These are phyloP conservation scores for Inosperma sp. DNA, from an alignment of 768 basidiomycete species.

Conservation along the genomic window DNA sequence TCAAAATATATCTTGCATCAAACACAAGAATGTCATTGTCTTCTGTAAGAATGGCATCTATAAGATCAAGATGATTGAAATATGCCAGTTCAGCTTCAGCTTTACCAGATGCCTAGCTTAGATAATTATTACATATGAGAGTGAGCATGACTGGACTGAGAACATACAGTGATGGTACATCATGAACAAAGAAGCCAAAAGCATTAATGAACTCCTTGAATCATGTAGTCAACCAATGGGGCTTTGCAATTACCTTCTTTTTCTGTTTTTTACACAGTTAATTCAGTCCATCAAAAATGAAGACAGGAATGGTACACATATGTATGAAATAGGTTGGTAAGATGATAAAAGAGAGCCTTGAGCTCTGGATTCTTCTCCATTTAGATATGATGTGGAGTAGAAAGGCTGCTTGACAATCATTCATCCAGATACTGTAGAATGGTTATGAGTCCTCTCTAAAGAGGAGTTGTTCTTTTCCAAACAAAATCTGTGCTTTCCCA, in stretches of 20 bases:
- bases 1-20: not conserved
- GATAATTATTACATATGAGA: not conserved
- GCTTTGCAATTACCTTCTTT: constrained; percentile 25
- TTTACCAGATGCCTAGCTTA: constrained; percentile 42
- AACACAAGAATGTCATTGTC: not conserved
- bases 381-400: constrained; percentile 15
- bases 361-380: constrained; percentile 43
- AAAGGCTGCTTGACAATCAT: constrained; percentile 1
- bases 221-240: constrained; percentile 24
- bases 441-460: constrained; percentile 2
- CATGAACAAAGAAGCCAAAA: constrained; percentile 38
- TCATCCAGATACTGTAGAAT: not conserved
- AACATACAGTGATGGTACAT: no score
- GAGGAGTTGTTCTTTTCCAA: constrained; percentile 35
- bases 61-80: not conserved
- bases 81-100: constrained; percentile 28
- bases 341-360: constrained; percentile 40
- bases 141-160: not conserved
- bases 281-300: constrained; percentile 48
- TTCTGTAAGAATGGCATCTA: constrained; percentile 6
- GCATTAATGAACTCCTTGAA: constrained; percentile 32
- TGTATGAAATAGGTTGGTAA: constrained; percentile 34
- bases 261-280: constrained; percentile 40
- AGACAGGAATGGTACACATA: constrained; percentile 36
- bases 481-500: not conserved